Conservation (phyloP, 1,284 basidiomycete species). For the Omphalotus olearius region DNA sequence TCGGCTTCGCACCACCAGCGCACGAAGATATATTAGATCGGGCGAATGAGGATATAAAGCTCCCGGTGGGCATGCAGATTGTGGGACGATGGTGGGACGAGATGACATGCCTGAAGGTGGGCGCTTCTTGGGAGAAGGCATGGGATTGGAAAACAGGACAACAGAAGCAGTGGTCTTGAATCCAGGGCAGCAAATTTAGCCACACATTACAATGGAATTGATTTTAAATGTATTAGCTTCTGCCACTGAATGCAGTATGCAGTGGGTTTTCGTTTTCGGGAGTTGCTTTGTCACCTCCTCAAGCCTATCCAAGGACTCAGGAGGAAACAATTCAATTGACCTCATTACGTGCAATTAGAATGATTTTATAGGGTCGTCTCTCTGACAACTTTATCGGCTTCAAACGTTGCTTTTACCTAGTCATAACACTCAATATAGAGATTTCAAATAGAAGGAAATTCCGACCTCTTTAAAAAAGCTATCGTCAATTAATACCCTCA, state of each 20-base stretch:
- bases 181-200: too few species aligned
- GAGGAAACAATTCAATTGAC: too few species aligned
- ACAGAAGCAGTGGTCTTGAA: neutral
- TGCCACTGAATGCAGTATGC: too few species aligned
- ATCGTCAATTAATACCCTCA: conserved; percentile 53
- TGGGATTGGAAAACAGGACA: conserved; percentile 4
- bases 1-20: conserved; percentile 21
- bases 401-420: conserved; percentile 24
- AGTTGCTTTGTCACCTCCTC: too few species aligned
- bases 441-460: neutral
- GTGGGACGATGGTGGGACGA: conserved; percentile 24
- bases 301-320: too few species aligned
- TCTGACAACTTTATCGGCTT: conserved; percentile 23
- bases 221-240: too few species aligned
- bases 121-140: conserved; percentile 1
- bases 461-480: conserved; percentile 37
- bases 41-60: conserved; percentile 17
- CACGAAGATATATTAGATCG: conserved; percentile 17
- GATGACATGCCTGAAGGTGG: conserved; percentile 7
- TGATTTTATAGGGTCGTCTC: conserved; percentile 4
- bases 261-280: too few species aligned
- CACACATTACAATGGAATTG: too few species aligned
- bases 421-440: neutral
- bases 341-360: too few species aligned
- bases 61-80: conserved; percentile 25